Base-by-base conservation (phyloP, 2,329 filamentous ascomycete genomes). In the Aspergillus flavus region DNA sequence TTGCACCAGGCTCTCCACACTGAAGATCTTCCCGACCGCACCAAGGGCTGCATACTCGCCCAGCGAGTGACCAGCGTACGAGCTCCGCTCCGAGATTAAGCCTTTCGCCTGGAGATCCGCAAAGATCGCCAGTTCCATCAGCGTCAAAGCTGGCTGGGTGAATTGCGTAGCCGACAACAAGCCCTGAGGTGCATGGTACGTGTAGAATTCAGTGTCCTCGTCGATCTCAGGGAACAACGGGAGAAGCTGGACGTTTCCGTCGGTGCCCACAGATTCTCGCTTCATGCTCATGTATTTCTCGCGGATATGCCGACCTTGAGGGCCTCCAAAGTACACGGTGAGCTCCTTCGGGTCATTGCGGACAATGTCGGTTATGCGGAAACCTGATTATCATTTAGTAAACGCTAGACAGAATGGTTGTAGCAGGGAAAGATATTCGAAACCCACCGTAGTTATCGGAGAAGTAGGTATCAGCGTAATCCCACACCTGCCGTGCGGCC, bases 231-330 rank as follows among this genome's bases (percentile, higher is more conserved):
- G 98, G 87, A 99, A 99, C 76, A 99, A 99, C 82, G 94, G 96
- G 85, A 99, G 95, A 0, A 95, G 97, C 81, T 97, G 98, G 83
- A 97, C 93, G 39, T 87, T 88, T 30, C 95, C 95, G 77, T 99
- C 95, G 2, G 92, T 83, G 63, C 91, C 91, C 59, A 99, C 93
- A n/a, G 94, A 96, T 84, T 99, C 96, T 80, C 98, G 99, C 56
- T 94, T 99, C 95, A 99, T 99, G 64, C 94, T 90, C 91, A 98
- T 98, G 85, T 99, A 99, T 82, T 99, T 99, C 76, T 97, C 91
- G 67, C 95, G 93, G 72, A 99, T 99, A 58, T 93, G 93, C 83
- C 98, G 99, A 76, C 95, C 95, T 63, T 93, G 91, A 66, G 95
- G 93, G 57, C 95, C 95, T 82, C 96, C 95, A 75, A 99, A 99